phyloP scores from a whole-genome alignment of 2,329 filamentous ascomycete genomes.

The Diaporthe sp. region DNA sequence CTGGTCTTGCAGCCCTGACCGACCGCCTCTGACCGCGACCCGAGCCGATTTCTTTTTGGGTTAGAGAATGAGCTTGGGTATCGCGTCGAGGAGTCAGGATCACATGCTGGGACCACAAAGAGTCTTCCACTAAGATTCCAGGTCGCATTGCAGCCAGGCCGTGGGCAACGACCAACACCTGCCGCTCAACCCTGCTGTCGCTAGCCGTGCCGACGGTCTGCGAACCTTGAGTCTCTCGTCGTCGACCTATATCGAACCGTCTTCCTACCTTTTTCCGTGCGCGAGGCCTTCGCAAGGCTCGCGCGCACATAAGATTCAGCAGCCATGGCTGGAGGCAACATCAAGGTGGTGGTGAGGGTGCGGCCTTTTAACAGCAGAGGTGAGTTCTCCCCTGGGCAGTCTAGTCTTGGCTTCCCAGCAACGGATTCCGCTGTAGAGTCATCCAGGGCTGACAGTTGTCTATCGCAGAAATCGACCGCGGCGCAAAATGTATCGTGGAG shows the following conservation, averaged over 20 bases:
- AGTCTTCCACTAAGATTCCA: constrained; percentile 30
- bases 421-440: background rate
- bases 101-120: constrained; percentile 41
- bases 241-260: background rate
- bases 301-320: constrained; percentile 36
- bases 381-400: constrained; percentile 55
- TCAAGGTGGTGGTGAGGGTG: constrained; percentile 98
- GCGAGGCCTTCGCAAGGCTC: constrained; percentile 39
- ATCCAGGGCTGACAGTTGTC: constrained; percentile 15
- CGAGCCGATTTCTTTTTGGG: constrained; percentile 31
- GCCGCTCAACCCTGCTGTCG: constrained; percentile 4
- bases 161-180: constrained; percentile 21
- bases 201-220: constrained; percentile 12
- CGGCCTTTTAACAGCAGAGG: constrained; percentile 97
- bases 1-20: background rate
- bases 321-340: constrained; percentile 88
- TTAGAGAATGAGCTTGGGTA: constrained; percentile 41
- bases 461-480: constrained; percentile 83
- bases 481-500: constrained; percentile 95
- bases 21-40: constrained; percentile 23
- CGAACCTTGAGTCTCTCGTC: background rate
- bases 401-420: background rate
- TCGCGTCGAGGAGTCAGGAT: constrained; percentile 38
- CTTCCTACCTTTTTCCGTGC: background rate
- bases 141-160: constrained; percentile 17